Evolutionary conservation across 2,329 filamentous ascomycete genomes (phyloP).

Genomic region (Apiospora sp.): DNA sequence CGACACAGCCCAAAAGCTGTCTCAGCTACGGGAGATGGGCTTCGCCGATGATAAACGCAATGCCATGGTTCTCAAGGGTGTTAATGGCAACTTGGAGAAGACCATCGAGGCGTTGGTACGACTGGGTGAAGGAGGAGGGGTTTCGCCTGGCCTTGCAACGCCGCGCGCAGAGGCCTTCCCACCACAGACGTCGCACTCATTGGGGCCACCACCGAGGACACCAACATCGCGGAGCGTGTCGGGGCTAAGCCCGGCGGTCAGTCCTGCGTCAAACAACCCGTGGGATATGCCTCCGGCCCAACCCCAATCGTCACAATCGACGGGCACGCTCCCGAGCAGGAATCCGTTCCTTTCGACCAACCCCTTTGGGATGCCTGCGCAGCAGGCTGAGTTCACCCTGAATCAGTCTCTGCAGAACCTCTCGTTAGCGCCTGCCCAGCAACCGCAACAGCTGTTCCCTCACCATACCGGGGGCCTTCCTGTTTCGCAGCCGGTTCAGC

Average conservation of each 20-base stretch:
- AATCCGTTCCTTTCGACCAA: conserved; percentile 71
- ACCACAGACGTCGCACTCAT: conserved; percentile 55
- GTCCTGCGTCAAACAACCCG: conserved; percentile 63
- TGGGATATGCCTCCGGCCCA: conserved; percentile 67
- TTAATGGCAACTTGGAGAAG: conserved; percentile 85
- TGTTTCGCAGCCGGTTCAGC: conserved; percentile 51
- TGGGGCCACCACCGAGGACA: conserved; percentile 58
- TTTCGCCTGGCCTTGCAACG: conserved; percentile 53
- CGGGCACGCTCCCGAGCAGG: conserved; percentile 65
- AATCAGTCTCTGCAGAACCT: conserved; percentile 79
- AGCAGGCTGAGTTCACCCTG: conserved; percentile 54
- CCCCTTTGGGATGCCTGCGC: conserved; percentile 68
- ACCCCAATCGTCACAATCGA: conserved; percentile 71
- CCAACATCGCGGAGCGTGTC: conserved; percentile 42
- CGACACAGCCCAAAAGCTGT: conserved; percentile 78
- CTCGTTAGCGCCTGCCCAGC: conserved; percentile 62
- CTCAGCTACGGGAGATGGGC: conserved; percentile 86
- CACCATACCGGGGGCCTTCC: conserved; percentile 74
- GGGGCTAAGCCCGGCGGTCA: conserved; percentile 40
- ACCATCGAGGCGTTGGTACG: conserved; percentile 86
- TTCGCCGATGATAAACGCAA: conserved; percentile 87
- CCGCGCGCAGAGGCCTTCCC: conserved; percentile 47
- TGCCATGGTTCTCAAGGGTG: conserved; percentile 78
- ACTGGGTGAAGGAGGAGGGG: conserved; percentile 74
- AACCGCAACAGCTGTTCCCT: conserved; percentile 71